Conservation (phyloP, 2,329 filamentous ascomycete genomes). For the Alternaria postmessia region DNA sequence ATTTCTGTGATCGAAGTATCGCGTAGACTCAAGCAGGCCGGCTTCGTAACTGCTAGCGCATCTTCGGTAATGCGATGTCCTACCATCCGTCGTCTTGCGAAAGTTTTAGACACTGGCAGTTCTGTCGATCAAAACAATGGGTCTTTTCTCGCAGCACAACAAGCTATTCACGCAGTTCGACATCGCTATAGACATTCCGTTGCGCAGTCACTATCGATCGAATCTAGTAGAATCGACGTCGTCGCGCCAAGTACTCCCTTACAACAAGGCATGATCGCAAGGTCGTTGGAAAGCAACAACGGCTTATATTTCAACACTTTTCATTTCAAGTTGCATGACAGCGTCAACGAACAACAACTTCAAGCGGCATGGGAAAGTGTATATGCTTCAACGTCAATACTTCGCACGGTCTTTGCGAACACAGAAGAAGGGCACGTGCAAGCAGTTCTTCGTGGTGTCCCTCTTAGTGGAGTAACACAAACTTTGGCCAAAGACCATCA, state of each 20-base stretch:
- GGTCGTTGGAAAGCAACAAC: slow-evolving; percentile 65
- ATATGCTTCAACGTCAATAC: slow-evolving; percentile 64
- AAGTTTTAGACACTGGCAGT: slow-evolving; percentile 34
- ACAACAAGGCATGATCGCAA: slow-evolving; percentile 85
- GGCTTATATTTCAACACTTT: slow-evolving; percentile 82
- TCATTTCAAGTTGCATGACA: slow-evolving; percentile 61
- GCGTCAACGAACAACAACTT: slow-evolving; percentile 60
- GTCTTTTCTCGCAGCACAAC: slow-evolving; percentile 61
- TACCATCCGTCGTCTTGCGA: slow-evolving; percentile 53
- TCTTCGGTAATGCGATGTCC: slow-evolving; percentile 71
- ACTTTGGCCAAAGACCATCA: slow-evolving; percentile 34
- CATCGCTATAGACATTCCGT: slow-evolving; percentile 66
- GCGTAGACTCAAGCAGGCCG: slow-evolving; percentile 67
- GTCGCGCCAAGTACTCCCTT: slow-evolving; percentile 85
- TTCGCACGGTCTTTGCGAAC: slow-evolving; percentile 76
- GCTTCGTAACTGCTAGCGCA: slow-evolving; percentile 68
- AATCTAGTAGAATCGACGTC: slow-evolving; percentile 68
- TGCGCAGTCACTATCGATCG: slow-evolving; percentile 62
- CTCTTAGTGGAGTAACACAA: slow-evolving; percentile 21
- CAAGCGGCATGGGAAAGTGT: slow-evolving; percentile 66
- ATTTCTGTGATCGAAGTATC: slow-evolving; percentile 80
- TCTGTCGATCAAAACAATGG: slow-evolving; percentile 17
- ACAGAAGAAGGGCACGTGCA: slow-evolving; percentile 82
- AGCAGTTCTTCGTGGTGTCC: slow-evolving; percentile 64
- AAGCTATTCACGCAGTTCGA: slow-evolving; percentile 69